A percentile compares a stretch with the other conserved stretches of the same genome.
These are phyloP conservation scores for Lagerstroemia speciosa DNA, from an alignment of 345 rosid genomes.

Conservation along the genomic window DNA sequence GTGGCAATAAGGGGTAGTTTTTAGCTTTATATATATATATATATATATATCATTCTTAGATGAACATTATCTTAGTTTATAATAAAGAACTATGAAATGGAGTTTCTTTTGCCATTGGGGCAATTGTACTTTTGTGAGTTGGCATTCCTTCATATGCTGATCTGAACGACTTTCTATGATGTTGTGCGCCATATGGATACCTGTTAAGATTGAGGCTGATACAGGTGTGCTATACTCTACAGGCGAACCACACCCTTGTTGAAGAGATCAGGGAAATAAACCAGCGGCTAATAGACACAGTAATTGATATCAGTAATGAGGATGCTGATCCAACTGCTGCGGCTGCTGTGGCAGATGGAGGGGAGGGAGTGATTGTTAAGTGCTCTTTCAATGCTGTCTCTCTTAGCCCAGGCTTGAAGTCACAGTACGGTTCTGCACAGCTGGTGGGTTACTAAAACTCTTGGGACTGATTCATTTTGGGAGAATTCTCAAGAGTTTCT, in stretches of 20 bases:
- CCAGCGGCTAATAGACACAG: constrained; percentile 65
- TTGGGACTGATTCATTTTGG: not conserved
- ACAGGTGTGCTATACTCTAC: constrained; percentile 15
- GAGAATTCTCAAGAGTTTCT: not conserved
- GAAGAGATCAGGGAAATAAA: constrained; percentile 58
- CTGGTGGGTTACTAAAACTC: constrained; percentile 20
- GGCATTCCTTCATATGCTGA: too few species aligned
- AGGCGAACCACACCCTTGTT: constrained; percentile 9
- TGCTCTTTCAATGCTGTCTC: constrained; percentile 31
- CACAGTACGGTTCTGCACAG: constrained; percentile 19
- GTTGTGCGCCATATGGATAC: not conserved
- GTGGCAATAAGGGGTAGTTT: too few species aligned
- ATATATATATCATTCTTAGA: too few species aligned
- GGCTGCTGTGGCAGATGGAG: constrained; percentile 22
- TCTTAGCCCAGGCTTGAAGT: constrained; percentile 22
- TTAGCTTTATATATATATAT: too few species aligned
- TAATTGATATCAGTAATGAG: constrained; percentile 66
- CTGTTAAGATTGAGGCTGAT: constrained; percentile 6
- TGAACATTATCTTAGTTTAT: too few species aligned
- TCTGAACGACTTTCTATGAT: too few species aligned
- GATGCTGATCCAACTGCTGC: constrained; percentile 45
- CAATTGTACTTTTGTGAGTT: too few species aligned
- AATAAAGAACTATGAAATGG: too few species aligned
- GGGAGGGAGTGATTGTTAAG: constrained; percentile 34
- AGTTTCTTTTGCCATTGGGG: too few species aligned